These are phyloP conservation scores for Calonectria fujianensis DNA, from an alignment of 2,329 filamentous ascomycete species.

Conservation along the genomic window DNA sequence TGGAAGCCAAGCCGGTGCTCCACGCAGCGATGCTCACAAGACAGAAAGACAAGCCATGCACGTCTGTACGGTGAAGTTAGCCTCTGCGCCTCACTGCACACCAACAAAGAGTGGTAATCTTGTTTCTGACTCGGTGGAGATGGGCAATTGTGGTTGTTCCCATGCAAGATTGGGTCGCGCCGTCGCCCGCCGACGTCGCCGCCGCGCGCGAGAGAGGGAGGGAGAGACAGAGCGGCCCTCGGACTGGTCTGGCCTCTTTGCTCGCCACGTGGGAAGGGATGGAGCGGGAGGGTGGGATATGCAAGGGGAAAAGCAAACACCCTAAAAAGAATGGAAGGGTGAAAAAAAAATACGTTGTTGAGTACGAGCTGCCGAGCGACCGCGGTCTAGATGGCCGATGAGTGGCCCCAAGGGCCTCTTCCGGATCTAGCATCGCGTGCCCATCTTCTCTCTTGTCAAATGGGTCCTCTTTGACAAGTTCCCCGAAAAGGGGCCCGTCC, in stretches of 20 bases:
- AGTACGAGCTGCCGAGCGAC: neutral
- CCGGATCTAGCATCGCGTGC: slow-evolving; percentile 40
- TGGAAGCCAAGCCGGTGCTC: slow-evolving; percentile 8
- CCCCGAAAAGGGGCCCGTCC: slow-evolving; percentile 1
- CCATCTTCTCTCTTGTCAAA: neutral
- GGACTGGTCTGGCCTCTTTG: slow-evolving; percentile 25
- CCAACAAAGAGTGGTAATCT: slow-evolving; percentile 27
- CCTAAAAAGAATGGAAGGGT: no score
- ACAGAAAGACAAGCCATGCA: neutral
- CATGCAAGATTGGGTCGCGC: neutral
- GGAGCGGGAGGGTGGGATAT: slow-evolving; percentile 40
- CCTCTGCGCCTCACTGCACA: slow-evolving; percentile 25
- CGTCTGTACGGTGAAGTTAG: neutral
- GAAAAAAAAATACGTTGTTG: neutral
- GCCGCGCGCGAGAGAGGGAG: no score
- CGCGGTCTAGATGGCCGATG: slow-evolving; percentile 35
- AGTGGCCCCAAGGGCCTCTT: neutral
- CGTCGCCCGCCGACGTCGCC: no score
- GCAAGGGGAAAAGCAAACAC: slow-evolving; percentile 43
- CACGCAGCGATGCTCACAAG: slow-evolving; percentile 4
- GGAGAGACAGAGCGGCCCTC: neutral
- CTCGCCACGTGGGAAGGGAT: slow-evolving; percentile 50
- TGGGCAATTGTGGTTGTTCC: slow-evolving; percentile 1
- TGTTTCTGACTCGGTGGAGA: slow-evolving; percentile 33
- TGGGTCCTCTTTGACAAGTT: neutral